phyloP scores from a whole-genome alignment of 2,329 filamentous ascomycete genomes.

The Colletotrichum liriopes region DNA sequence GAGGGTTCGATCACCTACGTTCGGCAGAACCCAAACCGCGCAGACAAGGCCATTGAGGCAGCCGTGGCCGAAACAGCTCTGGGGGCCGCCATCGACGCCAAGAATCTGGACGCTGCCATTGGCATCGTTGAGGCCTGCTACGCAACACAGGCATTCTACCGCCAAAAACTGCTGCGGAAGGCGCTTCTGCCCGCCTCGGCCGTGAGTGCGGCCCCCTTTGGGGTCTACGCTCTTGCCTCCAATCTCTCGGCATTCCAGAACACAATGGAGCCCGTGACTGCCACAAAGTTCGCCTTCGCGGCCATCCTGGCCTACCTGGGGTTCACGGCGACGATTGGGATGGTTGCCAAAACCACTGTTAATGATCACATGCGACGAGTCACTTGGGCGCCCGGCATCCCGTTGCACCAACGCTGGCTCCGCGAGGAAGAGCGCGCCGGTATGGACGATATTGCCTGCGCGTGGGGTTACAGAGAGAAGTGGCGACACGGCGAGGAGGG shows the following conservation, averaged over 20 bases:
- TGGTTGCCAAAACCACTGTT: conserved; percentile 86
- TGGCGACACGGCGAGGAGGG: conserved; percentile 90
- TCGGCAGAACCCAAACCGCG: conserved; percentile 76
- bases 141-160: conserved; percentile 75
- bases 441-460: conserved; percentile 86
- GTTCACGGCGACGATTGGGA: conserved; percentile 85
- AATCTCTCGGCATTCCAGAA: conserved; percentile 78
- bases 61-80: conserved; percentile 81
- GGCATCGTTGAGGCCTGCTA: conserved; percentile 81
- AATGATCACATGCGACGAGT: conserved; percentile 98
- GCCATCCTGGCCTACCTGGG: conserved; percentile 88
- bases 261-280: conserved; percentile 82
- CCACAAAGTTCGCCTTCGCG: conserved; percentile 84
- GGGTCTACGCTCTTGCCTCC: conserved; percentile 79
- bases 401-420: conserved; percentile 86
- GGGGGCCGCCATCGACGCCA: conserved; percentile 83
- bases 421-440: conserved; percentile 92
- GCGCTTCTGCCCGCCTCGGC: conserved; percentile 72
- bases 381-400: conserved; percentile 88
- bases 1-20: conserved; percentile 73
- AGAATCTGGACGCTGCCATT: conserved; percentile 84
- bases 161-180: conserved; percentile 77
- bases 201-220: conserved; percentile 73
- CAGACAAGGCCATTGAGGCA: conserved; percentile 81
- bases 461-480: conserved; percentile 91